A percentile compares a stretch with the other conserved stretches of the same genome.
Conservation (phyloP, 495 filamentous ascomycete species). For the Astrocystis sublimbata region DNA sequence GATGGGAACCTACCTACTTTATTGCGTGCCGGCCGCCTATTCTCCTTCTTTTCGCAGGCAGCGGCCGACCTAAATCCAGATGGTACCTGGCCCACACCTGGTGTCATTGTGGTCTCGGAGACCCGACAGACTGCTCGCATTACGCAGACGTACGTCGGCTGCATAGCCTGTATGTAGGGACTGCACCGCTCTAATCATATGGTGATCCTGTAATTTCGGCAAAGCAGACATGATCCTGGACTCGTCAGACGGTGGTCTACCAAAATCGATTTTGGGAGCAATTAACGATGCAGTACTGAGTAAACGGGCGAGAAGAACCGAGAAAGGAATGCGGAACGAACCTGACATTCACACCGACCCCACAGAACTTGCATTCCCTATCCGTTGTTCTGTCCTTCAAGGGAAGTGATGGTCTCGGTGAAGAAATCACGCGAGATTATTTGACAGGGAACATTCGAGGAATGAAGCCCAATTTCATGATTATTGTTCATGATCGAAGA, state of each 20-base stretch:
- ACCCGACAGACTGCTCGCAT: neutral
- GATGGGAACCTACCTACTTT: neutral
- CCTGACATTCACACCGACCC: slow-evolving; percentile 6
- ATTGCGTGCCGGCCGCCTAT: neutral
- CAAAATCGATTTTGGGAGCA: neutral
- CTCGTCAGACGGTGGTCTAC: neutral
- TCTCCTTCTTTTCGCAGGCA: neutral
- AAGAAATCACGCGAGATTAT: slow-evolving; percentile 13
- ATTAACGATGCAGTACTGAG: neutral
- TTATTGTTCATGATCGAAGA: neutral
- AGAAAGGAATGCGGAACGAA: slow-evolving; percentile 1
- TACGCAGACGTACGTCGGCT: neutral
- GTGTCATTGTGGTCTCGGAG: neutral
- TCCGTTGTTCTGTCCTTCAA: slow-evolving; percentile 2
- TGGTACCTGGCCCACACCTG: neutral
- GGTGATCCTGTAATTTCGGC: neutral
- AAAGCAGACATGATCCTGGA: neutral
- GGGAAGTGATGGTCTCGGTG: slow-evolving; percentile 1
- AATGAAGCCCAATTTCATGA: neutral
- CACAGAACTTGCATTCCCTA: neutral
- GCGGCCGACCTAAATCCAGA: neutral
- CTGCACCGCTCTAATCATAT: neutral
- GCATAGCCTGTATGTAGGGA: neutral
- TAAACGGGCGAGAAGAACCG: neutral
- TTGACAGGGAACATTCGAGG: neutral